Evolutionary conservation across 495 filamentous ascomycete species (phyloP).

Genomic region (Poronia punctata): DNA sequence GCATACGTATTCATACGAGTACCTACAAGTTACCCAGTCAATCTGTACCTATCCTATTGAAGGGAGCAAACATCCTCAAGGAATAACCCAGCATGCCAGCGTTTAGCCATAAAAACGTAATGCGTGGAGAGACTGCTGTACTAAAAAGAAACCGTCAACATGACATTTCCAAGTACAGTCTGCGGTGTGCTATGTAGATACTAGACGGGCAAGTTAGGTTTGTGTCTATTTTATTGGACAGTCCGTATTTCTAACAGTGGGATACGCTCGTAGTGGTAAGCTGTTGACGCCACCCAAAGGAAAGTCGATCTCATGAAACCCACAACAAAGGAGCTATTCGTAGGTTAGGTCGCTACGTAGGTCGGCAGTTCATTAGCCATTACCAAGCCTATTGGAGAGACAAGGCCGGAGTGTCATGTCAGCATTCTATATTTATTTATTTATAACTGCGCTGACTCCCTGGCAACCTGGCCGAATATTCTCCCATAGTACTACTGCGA

Average conservation of each 20-base stretch:
- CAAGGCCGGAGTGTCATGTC: constrained; percentile 1
- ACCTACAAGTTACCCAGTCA: no score
- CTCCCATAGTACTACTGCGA: no score
- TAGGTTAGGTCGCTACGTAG: no score
- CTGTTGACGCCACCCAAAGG: constrained; percentile 2
- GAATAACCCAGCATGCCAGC: no score
- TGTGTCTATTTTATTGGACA: background rate
- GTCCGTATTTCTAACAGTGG: background rate
- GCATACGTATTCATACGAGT: no score
- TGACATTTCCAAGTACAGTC: no score
- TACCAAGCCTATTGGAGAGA: constrained; percentile 2
- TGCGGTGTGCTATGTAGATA: no score
- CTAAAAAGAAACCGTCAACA: no score
- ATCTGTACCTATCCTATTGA: no score
- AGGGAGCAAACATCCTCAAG: no score
- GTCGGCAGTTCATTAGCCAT: constrained; percentile 1
- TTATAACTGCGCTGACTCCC: constrained; percentile 8
- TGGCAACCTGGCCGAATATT: background rate
- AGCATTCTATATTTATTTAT: constrained; percentile 8
- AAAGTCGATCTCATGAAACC: constrained; percentile 5
- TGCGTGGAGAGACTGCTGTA: no score
- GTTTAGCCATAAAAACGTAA: no score
- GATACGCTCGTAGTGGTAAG: background rate
- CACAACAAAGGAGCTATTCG: constrained; percentile 1
- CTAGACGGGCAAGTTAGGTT: background rate